A percentile compares a stretch with the other conserved stretches of the same genome.
phyloP scores from a whole-genome alignment of 2,329 filamentous ascomycete species.

The Aspergillus sp. region DNA sequence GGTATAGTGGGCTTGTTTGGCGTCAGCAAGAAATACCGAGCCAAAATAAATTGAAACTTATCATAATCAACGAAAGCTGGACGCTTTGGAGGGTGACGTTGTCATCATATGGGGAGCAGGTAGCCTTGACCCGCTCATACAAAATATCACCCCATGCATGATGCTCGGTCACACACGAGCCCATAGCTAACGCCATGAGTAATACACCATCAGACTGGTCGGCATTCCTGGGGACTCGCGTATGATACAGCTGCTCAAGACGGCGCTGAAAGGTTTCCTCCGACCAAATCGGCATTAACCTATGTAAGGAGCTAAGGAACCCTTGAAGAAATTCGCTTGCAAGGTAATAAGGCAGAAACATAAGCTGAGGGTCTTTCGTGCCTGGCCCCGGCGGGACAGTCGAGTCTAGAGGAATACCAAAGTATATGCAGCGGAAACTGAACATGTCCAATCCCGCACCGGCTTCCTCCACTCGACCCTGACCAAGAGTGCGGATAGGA shows the following conservation, averaged over 20 bases:
- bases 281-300: constrained; percentile 42
- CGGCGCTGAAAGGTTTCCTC: constrained; percentile 41
- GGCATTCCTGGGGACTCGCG: constrained; percentile 34
- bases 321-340: constrained; percentile 46
- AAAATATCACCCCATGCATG: constrained; percentile 47
- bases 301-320: constrained; percentile 48
- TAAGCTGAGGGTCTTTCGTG: constrained; percentile 30
- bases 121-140: constrained; percentile 50
- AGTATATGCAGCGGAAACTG: constrained; percentile 44
- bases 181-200: constrained; percentile 44
- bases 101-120: constrained; percentile 43
- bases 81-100: constrained; percentile 52
- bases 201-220: constrained; percentile 46
- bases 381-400: constrained; percentile 31
- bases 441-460: constrained; percentile 44
- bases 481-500: constrained; percentile 23
- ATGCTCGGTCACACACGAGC: constrained; percentile 45
- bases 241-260: constrained; percentile 42
- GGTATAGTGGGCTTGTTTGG: constrained; percentile 47
- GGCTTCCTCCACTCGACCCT: constrained; percentile 43
- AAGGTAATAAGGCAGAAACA: constrained; percentile 46
- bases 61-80: constrained; percentile 51
- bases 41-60: constrained; percentile 39
- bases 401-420: constrained; percentile 45
- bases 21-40: constrained; percentile 13